Evolutionary conservation across 306 rosid species (phyloP).

Genomic region (Oemleria cerasiformis): DNA sequence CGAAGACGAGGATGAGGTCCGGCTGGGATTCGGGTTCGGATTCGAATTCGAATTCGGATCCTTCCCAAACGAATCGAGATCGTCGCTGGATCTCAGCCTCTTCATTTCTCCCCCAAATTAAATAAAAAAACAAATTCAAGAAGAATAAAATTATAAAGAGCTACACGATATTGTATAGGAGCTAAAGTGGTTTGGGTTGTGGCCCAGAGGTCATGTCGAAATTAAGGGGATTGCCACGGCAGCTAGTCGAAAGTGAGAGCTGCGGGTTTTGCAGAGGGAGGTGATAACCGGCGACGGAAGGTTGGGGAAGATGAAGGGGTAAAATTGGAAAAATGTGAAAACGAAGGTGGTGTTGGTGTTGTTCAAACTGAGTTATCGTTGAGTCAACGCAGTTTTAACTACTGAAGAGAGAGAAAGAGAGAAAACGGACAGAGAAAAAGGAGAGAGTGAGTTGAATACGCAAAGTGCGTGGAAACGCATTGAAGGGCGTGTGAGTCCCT

Average conservation of each 20-base stretch:
- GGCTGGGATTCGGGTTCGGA: conserved; percentile 38
- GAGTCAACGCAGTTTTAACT: conserved; percentile 73
- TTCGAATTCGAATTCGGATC: conserved; percentile 39
- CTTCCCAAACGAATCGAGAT: conserved; percentile 69
- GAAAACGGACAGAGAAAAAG: conserved; percentile 24
- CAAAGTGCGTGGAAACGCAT: conserved; percentile 52
- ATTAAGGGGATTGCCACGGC: background rate
- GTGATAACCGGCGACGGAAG: conserved; percentile 16
- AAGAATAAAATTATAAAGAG: background rate
- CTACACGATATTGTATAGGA: background rate
- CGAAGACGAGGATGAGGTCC: conserved; percentile 52
- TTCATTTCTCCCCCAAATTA: conserved; percentile 44
- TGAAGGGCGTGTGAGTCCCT: background rate
- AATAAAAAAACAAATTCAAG: background rate
- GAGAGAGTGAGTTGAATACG: conserved; percentile 53
- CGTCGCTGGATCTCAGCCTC: conserved; percentile 89
- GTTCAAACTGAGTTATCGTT: background rate
- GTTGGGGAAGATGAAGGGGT: background rate
- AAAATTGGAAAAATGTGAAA: background rate
- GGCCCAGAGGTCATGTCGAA: background rate
- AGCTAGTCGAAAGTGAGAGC: background rate
- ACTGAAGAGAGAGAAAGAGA: conserved; percentile 20
- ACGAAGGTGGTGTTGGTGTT: background rate
- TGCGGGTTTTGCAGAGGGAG: background rate
- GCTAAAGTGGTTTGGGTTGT: background rate